These are phyloP conservation scores for Blastobotrys americana DNA, from an alignment of 805 yeast species.

Conservation along the genomic window DNA sequence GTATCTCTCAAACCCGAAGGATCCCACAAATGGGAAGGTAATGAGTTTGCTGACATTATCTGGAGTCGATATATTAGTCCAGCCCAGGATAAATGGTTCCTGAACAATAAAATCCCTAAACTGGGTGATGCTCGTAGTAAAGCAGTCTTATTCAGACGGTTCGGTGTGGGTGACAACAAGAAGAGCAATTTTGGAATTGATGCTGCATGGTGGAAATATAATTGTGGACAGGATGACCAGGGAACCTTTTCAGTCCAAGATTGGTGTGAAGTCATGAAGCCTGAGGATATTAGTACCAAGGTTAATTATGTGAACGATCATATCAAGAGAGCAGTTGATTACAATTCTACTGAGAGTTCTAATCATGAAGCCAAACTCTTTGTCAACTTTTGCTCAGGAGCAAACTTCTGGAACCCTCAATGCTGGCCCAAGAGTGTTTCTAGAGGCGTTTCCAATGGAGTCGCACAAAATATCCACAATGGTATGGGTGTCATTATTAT, in stretches of 20 bases:
- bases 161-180: conserved; percentile 47
- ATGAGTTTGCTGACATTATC: conserved; percentile 55
- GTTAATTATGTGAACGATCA: conserved; percentile 49
- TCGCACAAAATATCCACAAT: conserved; percentile 28
- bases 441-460: conserved; percentile 35
- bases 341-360: conserved; percentile 36
- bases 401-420: conserved; percentile 59
- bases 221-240: conserved; percentile 58
- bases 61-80: conserved; percentile 50
- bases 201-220: conserved; percentile 60
- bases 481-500: conserved; percentile 60
- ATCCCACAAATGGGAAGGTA: conserved; percentile 54
- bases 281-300: conserved; percentile 50
- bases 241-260: conserved; percentile 63
- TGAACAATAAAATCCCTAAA: conserved; percentile 48
- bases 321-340: conserved; percentile 45
- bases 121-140: conserved; percentile 62
- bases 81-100: conserved; percentile 51
- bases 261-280: conserved; percentile 54
- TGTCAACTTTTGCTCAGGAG: conserved; percentile 65
- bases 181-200: conserved; percentile 50
- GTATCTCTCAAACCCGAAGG: conserved; percentile 74
- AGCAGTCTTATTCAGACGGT: conserved; percentile 58
- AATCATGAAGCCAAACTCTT: conserved; percentile 47
- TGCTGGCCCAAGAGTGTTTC: conserved; percentile 74